Evolutionary conservation across 2,329 filamentous ascomycete genomes (phyloP).

Genomic region (Trichoderma sp.): DNA sequence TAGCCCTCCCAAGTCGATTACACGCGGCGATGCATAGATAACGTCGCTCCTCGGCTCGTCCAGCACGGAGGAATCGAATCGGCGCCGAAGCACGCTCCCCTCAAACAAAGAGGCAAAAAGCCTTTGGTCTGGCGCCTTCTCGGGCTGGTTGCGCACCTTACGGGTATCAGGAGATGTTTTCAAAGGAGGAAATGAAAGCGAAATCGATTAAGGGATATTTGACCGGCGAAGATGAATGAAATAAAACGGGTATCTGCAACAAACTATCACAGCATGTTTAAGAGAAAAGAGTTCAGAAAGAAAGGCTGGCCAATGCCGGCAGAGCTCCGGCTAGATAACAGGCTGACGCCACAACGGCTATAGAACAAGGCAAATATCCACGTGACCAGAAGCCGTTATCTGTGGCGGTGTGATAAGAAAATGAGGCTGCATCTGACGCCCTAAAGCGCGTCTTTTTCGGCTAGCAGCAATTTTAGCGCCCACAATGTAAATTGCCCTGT

Average conservation of each 20-base stretch:
- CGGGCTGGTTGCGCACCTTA: background rate
- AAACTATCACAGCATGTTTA: conserved; percentile 13
- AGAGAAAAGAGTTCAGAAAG: conserved; percentile 18
- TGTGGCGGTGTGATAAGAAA: conserved; percentile 22
- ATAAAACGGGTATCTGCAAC: background rate
- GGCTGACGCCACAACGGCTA: background rate
- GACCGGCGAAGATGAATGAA: background rate
- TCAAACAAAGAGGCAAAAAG: conserved; percentile 14
- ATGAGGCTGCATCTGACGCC: conserved; percentile 30
- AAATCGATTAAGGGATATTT: conserved; percentile 3
- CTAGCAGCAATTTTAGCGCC: conserved; percentile 38
- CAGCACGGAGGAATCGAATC: conserved; percentile 14
- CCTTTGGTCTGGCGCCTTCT: background rate
- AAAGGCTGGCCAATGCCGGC: conserved; percentile 21
- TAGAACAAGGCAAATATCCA: conserved; percentile 6
- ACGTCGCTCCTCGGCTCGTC: conserved; percentile 12
- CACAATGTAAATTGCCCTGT: conserved; percentile 42
- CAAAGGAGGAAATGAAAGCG: background rate
- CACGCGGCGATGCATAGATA: conserved; percentile 19
- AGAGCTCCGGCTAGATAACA: conserved; percentile 24
- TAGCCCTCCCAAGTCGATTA: conserved; percentile 13
- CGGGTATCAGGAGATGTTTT: background rate
- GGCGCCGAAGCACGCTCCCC: conserved; percentile 23
- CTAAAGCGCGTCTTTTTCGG: conserved; percentile 36
- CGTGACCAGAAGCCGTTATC: background rate